Conservation (phyloP, 2,329 filamentous ascomycete genomes). For the Fusarium sp. region DNA sequence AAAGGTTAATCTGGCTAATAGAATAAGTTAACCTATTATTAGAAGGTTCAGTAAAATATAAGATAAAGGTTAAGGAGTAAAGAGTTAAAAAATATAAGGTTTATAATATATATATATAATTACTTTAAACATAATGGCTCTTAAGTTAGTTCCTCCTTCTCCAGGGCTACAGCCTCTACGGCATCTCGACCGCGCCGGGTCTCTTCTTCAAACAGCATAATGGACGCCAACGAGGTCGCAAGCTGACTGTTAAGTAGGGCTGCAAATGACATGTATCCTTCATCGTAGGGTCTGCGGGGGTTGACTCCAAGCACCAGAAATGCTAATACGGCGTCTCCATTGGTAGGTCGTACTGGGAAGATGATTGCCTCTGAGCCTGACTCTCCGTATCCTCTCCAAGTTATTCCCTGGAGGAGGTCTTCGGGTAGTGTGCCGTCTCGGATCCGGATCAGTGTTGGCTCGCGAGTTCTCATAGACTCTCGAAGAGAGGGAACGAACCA, state of each 20-base stretch:
- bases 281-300: constrained; percentile 74
- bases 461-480: constrained; percentile 52
- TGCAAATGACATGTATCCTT: constrained; percentile 72
- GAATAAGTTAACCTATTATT: too few relatives aligned
- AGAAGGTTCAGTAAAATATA: too few relatives aligned
- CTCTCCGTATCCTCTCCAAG: constrained; percentile 70
- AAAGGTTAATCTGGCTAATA: too few relatives aligned
- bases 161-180: constrained; percentile 50
- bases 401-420: constrained; percentile 66
- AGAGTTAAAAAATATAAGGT: too few relatives aligned
- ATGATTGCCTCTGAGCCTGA: constrained; percentile 70
- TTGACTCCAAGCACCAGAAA: constrained; percentile 76
- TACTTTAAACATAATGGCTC: too few relatives aligned
- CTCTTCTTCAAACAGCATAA: constrained; percentile 73
- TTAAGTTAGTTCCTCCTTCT: constrained; percentile 50
- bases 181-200: constrained; percentile 60
- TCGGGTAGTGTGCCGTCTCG: constrained; percentile 64
- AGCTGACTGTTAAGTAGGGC: constrained; percentile 59
- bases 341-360: constrained; percentile 73
- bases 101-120: too few relatives aligned
- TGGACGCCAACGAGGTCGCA: constrained; percentile 70
- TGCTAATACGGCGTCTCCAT: constrained; percentile 70
- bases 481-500: constrained; percentile 53
- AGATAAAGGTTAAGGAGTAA: too few relatives aligned
- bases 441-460: constrained; percentile 52